Base-by-base conservation (phyloP, 1,139 yeast genomes). In the Taphrina communis region DNA sequence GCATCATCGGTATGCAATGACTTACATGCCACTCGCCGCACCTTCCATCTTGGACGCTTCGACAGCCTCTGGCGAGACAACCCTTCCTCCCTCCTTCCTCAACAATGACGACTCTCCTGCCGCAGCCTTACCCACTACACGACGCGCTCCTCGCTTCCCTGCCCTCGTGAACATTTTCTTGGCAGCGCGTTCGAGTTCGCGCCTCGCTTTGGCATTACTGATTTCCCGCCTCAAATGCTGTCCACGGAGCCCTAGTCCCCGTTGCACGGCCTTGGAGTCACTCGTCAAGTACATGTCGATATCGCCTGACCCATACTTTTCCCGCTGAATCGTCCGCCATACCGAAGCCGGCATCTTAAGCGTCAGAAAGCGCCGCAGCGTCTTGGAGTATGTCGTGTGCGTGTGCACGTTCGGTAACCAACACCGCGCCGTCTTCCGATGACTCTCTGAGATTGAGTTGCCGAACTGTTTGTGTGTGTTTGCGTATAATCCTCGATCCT, bases 391-490 rank as follows among this genome's bases (percentile, higher is more conserved):
- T 63, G 93, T 81, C 66, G 83, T 84, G 75, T 91, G 86, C 74
- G 82, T 85, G 69, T 88, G 87, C 65, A 91, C 86, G 79, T 93
- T 93, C 57, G 97, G 97, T 74, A 83, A 80, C 86, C 94, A 94
- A 51, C 85, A 83, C 77, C 97, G 84, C 77, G 88, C 85, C 70
- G 86, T 85, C 78, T 88, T 89, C 78, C 89, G 89, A 73, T 85
- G 85, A 71, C 86, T 86, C 77, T 90, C 97, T n/a, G 96, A 86
- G 71, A 92, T 84, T 70, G 86, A 85, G 79, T 90, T 86, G 73
- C 96, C 94, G 73, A 88, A 84, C 73, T 86, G 87, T 71, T 90
- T 85, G 76, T 88, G 89, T 70, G 89, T 85, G 31, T 97, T 97
- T 35, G 97, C 98, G 77, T 85, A 92, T 65, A 93, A 82, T 6